These are phyloP conservation scores for Cladosporium sp. DNA, from an alignment of 2,329 filamentous ascomycete genomes.

Conservation along the genomic window DNA sequence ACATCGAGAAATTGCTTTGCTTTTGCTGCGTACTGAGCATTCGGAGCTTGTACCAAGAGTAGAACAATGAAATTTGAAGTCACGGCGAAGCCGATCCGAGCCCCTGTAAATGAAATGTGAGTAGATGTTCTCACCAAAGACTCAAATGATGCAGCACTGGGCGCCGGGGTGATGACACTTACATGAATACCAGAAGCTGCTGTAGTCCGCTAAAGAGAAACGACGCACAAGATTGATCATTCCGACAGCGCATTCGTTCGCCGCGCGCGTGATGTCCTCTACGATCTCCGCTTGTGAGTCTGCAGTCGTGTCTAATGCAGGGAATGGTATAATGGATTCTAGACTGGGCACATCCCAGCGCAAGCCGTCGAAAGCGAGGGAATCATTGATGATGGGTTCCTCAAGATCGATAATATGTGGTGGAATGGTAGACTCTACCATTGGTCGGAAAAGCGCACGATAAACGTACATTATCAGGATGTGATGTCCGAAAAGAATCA, in stretches of 20 bases:
- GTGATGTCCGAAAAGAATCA: constrained; percentile 1
- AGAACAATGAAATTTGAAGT: constrained; percentile 6
- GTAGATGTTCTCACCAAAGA: too few relatives aligned
- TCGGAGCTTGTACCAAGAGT: constrained; percentile 1
- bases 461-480: constrained; percentile 6
- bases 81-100: constrained; percentile 9
- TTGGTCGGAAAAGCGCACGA: constrained; percentile 1
- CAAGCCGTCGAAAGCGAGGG: not conserved
- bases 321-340: not conserved
- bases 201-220: not conserved
- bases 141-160: too few relatives aligned
- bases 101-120: constrained; percentile 1
- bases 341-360: constrained; percentile 1
- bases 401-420: constrained; percentile 9
- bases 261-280: constrained; percentile 4
- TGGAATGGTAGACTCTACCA: constrained; percentile 1
- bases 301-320: not conserved
- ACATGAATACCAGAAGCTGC: constrained; percentile 8
- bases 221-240: constrained; percentile 3
- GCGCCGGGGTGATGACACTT: too few relatives aligned
- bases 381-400: not conserved
- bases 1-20: constrained; percentile 7
- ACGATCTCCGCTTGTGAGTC: constrained; percentile 2
- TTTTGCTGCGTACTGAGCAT: not conserved
- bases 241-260: not conserved